phyloP scores from a whole-genome alignment of 257 asterid species.

The Nicotiana noctiflora region DNA sequence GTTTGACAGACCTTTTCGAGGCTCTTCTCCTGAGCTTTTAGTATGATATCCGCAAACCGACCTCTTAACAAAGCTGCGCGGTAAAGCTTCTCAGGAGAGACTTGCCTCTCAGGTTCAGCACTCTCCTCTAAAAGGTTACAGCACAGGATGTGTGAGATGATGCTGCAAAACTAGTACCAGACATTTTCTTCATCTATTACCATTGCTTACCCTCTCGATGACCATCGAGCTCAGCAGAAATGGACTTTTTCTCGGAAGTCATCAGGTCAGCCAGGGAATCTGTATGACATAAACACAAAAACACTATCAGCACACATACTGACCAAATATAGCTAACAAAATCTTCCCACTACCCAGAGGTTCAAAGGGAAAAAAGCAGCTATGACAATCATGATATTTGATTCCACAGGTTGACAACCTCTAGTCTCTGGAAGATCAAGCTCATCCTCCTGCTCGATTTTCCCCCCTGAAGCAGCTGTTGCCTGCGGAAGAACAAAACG shows the following conservation, averaged over 20 bases:
- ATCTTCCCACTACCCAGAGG: not conserved
- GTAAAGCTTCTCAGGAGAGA: conserved; percentile 75
- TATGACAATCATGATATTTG: not conserved
- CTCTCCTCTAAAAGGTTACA: conserved; percentile 46
- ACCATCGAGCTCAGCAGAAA: conserved; percentile 49
- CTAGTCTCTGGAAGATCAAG: conserved; percentile 4
- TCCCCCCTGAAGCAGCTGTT: not conserved
- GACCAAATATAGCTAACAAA: not conserved
- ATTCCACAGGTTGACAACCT: not conserved
- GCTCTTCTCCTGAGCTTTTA: conserved; percentile 82
- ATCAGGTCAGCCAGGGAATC: not conserved
- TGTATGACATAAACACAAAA: not conserved
- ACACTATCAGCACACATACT: not conserved
- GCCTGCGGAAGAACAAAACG: not conserved
- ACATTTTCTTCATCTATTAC: conserved; percentile 11
- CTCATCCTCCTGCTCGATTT: not conserved
- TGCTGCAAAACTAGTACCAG: conserved; percentile 12
- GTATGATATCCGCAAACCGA: conserved; percentile 73
- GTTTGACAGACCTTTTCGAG: conserved; percentile 47
- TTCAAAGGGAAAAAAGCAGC: not conserved
- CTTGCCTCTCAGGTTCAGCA: conserved; percentile 50
- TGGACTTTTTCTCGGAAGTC: conserved; percentile 39
- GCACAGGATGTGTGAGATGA: conserved; percentile 10
- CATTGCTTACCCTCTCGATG: conserved; percentile 56
- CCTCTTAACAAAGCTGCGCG: conserved; percentile 74